phyloP scores from a whole-genome alignment of 768 basidiomycete genomes.

The Megacollybia marginata region DNA sequence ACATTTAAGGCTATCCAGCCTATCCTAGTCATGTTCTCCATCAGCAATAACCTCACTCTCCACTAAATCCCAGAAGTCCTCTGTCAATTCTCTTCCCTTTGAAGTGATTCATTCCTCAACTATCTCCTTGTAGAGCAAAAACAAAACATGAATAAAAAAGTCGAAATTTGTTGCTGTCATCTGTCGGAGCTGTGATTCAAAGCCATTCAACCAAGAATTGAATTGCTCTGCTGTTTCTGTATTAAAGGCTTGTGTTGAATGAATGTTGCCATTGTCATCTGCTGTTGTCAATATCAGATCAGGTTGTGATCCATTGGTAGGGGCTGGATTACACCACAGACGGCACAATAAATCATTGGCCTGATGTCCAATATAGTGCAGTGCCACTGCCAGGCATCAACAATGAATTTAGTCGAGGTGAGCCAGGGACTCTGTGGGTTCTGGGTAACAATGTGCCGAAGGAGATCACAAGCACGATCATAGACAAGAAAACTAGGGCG shows the following conservation, averaged over 20 bases:
- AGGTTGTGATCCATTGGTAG: constrained; percentile 11
- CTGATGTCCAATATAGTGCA: constrained; percentile 5
- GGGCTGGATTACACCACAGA: no score
- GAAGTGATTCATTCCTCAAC: no score
- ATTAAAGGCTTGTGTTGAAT: constrained; percentile 11
- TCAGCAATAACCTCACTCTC: no score
- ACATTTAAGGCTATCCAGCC: no score
- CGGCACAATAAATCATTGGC: constrained; percentile 8
- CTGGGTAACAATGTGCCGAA: no score
- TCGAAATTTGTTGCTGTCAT: constrained; percentile 7
- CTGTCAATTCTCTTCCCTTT: no score
- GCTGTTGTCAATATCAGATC: constrained; percentile 5
- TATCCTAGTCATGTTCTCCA: no score
- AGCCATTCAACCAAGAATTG: constrained; percentile 9
- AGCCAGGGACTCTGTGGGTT: no score
- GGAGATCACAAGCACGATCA: constrained; percentile 9
- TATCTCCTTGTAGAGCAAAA: no score
- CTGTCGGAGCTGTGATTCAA: constrained; percentile 6
- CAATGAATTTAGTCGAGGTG: constrained; percentile 3
- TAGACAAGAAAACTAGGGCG: constrained; percentile 8
- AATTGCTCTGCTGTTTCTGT: no score
- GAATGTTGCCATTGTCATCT: constrained; percentile 4
- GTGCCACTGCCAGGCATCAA: constrained; percentile 12
- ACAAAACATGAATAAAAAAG: no score
- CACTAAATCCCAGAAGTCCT: no score